phyloP scores from a whole-genome alignment of 305 asterid species.

The Fraxinus dipetala region DNA sequence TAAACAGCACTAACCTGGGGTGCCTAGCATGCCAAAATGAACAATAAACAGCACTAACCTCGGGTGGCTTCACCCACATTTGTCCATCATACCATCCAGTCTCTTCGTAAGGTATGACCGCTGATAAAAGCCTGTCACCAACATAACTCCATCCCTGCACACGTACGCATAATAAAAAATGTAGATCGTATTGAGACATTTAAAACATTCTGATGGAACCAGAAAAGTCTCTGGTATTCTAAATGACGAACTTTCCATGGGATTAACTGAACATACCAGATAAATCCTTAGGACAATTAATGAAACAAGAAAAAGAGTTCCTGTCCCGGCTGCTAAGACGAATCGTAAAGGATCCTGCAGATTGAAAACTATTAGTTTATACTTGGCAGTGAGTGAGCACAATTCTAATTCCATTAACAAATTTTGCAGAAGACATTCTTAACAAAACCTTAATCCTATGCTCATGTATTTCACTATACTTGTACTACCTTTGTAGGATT shows the following conservation, averaged over 20 bases:
- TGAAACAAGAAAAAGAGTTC: constrained; percentile 78
- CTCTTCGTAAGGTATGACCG: constrained; percentile 91
- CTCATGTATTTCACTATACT: not conserved
- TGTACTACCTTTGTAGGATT: constrained; percentile 60
- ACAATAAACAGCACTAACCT: constrained; percentile 42
- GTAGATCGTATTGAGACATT: not conserved
- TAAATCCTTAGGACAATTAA: constrained; percentile 79
- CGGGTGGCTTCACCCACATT: constrained; percentile 98
- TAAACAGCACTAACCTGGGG: not conserved
- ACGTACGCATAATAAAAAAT: not conserved
- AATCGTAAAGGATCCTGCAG: constrained; percentile 79
- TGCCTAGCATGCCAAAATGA: not conserved
- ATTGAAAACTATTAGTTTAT: constrained; percentile 15
- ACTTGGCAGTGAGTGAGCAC: not conserved
- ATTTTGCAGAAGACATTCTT: not conserved
- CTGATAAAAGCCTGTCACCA: constrained; percentile 84
- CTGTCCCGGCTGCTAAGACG: constrained; percentile 68
- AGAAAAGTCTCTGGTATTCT: not conserved
- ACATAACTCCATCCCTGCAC: constrained; percentile 93
- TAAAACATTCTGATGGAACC: not conserved
- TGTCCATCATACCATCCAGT: constrained; percentile 97
- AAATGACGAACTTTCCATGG: not conserved
- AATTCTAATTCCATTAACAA: not conserved
- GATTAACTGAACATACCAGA: constrained; percentile 47
- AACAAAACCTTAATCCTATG: not conserved